Conservation (phyloP, 2,329 filamentous ascomycete genomes). For the Leptographium lundbergii region DNA sequence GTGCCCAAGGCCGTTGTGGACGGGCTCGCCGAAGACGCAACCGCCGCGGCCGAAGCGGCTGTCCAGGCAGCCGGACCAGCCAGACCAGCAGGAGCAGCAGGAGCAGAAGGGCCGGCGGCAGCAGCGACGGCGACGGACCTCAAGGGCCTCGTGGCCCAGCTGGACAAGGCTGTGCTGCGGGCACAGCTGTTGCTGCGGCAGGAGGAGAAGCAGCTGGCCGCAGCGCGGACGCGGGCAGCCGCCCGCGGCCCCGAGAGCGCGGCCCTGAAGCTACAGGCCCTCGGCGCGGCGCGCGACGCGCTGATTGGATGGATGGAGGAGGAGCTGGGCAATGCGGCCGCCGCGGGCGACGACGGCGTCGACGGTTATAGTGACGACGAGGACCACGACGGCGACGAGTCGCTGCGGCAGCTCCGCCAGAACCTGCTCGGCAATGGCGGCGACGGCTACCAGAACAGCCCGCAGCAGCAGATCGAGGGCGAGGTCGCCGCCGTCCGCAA, state of each 20-base stretch:
- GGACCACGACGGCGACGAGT: conserved; percentile 1
- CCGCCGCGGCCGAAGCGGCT: conserved; percentile 9
- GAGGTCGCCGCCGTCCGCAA: conserved; percentile 35
- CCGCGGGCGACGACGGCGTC: conserved; percentile 9
- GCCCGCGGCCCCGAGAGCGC: neutral
- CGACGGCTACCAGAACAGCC: neutral
- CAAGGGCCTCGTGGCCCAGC: conserved; percentile 31
- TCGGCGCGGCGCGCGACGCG: conserved; percentile 43
- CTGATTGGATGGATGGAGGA: conserved; percentile 54
- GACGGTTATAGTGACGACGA: conserved; percentile 20
- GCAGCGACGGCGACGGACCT: conserved; percentile 26
- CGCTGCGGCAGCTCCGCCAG: conserved; percentile 12
- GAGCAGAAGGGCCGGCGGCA: neutral
- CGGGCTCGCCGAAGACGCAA: conserved; percentile 31
- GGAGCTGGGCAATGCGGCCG: conserved; percentile 39
- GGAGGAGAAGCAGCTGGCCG: conserved; percentile 42
- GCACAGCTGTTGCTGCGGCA: conserved; percentile 43
- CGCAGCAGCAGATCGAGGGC: conserved; percentile 20
- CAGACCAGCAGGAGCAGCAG: neutral
- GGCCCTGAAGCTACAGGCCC: conserved; percentile 35
- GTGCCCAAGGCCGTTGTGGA: conserved; percentile 41
- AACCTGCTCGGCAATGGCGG: conserved; percentile 5
- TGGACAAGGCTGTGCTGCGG: conserved; percentile 46
- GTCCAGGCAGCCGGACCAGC: neutral
- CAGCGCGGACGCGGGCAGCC: conserved; percentile 26